Evolutionary conservation across 768 basidiomycete species (phyloP).

Genomic region (Mycena albidolilacea): DNA sequence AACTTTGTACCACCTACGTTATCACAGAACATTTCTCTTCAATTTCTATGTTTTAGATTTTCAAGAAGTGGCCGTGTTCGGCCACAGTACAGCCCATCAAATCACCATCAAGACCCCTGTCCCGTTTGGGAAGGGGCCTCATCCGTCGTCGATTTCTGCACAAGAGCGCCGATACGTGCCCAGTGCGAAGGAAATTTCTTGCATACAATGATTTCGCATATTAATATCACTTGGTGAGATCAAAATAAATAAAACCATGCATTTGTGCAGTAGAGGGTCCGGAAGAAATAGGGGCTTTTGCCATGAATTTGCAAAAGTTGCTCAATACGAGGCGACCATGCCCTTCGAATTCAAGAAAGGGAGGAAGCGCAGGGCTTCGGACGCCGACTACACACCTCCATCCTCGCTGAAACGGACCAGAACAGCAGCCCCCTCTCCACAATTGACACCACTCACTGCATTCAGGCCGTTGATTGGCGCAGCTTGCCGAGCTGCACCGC

Average conservation of each 20-base stretch:
- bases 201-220: background rate
- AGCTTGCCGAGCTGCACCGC: no score
- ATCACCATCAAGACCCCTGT: no score
- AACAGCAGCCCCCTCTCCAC: background rate
- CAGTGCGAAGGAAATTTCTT: background rate
- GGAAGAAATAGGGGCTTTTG: background rate
- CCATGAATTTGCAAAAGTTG: background rate
- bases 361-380: background rate
- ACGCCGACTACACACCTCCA: background rate
- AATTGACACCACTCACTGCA: no score
- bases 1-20: background rate
- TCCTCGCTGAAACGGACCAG: background rate
- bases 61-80: background rate
- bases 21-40: background rate
- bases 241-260: background rate
- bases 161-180: background rate
- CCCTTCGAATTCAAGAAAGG: background rate
- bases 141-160: no score
- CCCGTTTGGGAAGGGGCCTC: no score
- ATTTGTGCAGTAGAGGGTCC: background rate
- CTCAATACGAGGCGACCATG: background rate
- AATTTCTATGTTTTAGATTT: background rate
- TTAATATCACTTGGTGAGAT: background rate
- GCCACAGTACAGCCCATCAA: no score
- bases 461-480: no score